Percentiles rank a stretch among this genome's conserved stretches.
Conservation (phyloP, 225 moss, liverwort and hornwort species). For the Takakia lepidozioides region DNA sequence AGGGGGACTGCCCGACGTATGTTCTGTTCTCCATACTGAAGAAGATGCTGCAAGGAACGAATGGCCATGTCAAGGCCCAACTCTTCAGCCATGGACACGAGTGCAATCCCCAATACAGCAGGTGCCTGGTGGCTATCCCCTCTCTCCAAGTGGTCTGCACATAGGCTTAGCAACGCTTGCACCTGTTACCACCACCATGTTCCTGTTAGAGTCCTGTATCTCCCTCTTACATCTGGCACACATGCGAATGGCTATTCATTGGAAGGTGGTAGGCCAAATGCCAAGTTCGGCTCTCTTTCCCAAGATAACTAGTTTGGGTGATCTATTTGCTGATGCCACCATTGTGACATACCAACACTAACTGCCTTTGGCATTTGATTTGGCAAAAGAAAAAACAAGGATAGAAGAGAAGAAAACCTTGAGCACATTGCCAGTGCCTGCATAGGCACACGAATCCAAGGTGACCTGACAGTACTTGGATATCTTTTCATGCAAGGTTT, state of each 20-base stretch:
- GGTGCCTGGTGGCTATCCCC: constrained; percentile 96
- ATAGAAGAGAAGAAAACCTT: constrained; percentile 43
- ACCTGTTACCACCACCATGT: constrained; percentile 66
- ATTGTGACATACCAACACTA: too few species aligned
- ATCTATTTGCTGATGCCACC: too few species aligned
- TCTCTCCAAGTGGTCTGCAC: constrained; percentile 94
- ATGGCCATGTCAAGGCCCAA: constrained; percentile 98
- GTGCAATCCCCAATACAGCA: constrained; percentile 92
- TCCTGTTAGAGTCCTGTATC: too few species aligned
- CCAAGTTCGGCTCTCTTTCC: too few species aligned
- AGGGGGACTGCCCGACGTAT: constrained; percentile 94
- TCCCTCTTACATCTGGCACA: too few species aligned
- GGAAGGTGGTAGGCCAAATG: too few species aligned
- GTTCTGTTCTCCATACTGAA: constrained; percentile 97
- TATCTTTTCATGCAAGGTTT: constrained; percentile 93
- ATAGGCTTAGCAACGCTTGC: constrained; percentile 85
- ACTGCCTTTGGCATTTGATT: too few species aligned
- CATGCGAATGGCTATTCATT: too few species aligned
- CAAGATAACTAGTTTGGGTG: too few species aligned
- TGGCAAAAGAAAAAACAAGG: not conserved
- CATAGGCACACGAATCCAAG: constrained; percentile 93
- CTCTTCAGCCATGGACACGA: constrained; percentile 99
- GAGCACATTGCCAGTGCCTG: constrained; percentile 96
- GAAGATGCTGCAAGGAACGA: constrained; percentile 93
- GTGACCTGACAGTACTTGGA: constrained; percentile 95